Conservation (phyloP, 169 alveolate genomes). For the Sarcocystis neurona region DNA sequence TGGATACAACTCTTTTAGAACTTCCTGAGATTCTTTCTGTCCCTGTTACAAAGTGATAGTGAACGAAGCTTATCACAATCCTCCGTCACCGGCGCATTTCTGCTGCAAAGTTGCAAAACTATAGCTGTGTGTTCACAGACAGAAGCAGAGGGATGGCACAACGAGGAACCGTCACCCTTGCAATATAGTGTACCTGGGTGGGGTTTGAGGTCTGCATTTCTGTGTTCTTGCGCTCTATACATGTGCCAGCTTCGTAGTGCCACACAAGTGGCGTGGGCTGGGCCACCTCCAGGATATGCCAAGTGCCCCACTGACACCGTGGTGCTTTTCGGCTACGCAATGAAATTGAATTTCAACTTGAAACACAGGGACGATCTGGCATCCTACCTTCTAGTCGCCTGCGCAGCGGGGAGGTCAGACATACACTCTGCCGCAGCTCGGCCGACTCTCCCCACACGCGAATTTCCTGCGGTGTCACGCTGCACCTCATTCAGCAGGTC, state of each 20-base stretch:
- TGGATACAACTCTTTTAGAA: too few relatives aligned
- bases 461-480: neutral
- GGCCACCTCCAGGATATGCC: slow-evolving; percentile 81
- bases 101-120: slow-evolving; percentile 1
- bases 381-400: slow-evolving; percentile 56
- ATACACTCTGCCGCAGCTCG: neutral
- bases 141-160: slow-evolving; percentile 36
- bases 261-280: slow-evolving; percentile 74
- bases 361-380: neutral
- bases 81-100: too few relatives aligned
- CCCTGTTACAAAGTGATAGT: too few relatives aligned
- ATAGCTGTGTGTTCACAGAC: slow-evolving; percentile 13
- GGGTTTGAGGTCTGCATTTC: neutral
- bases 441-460: neutral
- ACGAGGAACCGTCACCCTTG: neutral
- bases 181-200: neutral
- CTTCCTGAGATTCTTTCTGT: too few relatives aligned
- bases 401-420: slow-evolving; percentile 58
- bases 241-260: slow-evolving; percentile 61
- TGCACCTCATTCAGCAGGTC: neutral
- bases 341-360: slow-evolving; percentile 47
- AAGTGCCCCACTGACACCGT: slow-evolving; percentile 78
- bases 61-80: too few relatives aligned
- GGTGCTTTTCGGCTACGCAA: slow-evolving; percentile 79
- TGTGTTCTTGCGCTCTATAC: neutral